Evolutionary conservation across 371 early-diverging fungal genomes (phyloP), one percentile per base, ranked within the genome.

Genomic region (Mortierella sp.): DNA sequence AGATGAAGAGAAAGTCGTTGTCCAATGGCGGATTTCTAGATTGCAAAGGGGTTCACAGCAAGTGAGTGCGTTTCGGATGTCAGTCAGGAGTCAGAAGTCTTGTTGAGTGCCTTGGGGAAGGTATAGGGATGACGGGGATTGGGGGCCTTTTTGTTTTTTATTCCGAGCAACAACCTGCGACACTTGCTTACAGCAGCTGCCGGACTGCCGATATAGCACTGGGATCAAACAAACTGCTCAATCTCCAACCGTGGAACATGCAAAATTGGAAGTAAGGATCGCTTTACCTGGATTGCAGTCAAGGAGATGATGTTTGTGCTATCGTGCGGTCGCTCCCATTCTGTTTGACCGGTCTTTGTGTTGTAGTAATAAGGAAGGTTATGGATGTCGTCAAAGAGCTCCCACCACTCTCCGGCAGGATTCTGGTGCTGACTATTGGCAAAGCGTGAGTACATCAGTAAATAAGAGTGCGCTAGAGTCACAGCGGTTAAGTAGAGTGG

Each of bases 331-430:
- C 87, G 82, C 42, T 84, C 71, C 98, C 98, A 98, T 70, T 93
- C 94, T 12, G 96, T 95, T 53, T 89, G 81, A 26, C 89, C 88
- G 1, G 94, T 91, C 52, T 82, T 81, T 5, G 95, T 90, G 80
- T 95, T 92, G 83, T 95, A 97, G 78, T 93, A 97, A 79, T 96
- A 97, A 6, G 90, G 89, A 43, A 92, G 78, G 44, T 90, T 87
- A 57, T 92, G 87, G 43, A 86, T 83, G 32, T 95, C 92, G 79
- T 97, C 97, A 70, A 89, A 90, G 37, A 97, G 85, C 81, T 96
- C 95, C 97, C 97, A 97, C 95, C 96, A 98, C 67, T 96, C 96
- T 60, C 90, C 90, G 32, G 85, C 85, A 19, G 91, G 92, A 59
- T 82, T 73, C 52, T 79, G 85, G 30, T 82, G 85, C n/a, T 82